phyloP scores from a whole-genome alignment of 108 stramenopile genomes.

The Poteriospumella lacustris region DNA sequence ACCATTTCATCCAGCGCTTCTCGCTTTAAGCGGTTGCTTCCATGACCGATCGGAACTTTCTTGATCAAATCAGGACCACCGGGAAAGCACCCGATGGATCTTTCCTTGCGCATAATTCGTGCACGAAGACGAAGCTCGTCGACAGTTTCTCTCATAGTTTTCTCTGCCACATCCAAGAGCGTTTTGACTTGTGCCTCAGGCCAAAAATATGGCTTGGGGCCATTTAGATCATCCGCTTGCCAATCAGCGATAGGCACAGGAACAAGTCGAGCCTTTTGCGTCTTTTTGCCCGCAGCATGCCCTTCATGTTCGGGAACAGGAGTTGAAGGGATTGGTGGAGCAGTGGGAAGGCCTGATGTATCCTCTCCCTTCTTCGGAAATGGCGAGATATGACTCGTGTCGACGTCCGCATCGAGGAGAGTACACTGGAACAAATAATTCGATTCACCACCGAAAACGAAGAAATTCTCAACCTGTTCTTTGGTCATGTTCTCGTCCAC shows the following conservation, averaged over 20 bases:
- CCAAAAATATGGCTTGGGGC: conserved; percentile 83
- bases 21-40: conserved; percentile 32
- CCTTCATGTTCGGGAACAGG: no score
- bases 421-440: conserved; percentile 64
- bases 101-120: conserved; percentile 70
- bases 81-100: conserved; percentile 54
- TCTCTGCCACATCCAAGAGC: conserved; percentile 68
- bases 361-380: no score
- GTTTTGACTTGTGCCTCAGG: conserved; percentile 54
- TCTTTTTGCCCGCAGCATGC: no score
- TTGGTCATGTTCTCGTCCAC: conserved; percentile 52
- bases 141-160: conserved; percentile 50
- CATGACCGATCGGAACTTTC: conserved; percentile 35
- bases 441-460: conserved; percentile 86
- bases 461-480: conserved; percentile 72
- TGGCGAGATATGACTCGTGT: no score
- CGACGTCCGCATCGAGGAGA: background rate
- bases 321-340: no score
- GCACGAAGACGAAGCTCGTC: conserved; percentile 65
- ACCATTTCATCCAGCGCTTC: conserved; percentile 82
- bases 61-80: conserved; percentile 46
- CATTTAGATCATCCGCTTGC: conserved; percentile 31
- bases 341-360: no score
- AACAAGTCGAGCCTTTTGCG: background rate
- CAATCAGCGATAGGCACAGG: background rate